Conservation (phyloP, 1,139 yeast genomes). For the Yamadazyma triangularis region DNA sequence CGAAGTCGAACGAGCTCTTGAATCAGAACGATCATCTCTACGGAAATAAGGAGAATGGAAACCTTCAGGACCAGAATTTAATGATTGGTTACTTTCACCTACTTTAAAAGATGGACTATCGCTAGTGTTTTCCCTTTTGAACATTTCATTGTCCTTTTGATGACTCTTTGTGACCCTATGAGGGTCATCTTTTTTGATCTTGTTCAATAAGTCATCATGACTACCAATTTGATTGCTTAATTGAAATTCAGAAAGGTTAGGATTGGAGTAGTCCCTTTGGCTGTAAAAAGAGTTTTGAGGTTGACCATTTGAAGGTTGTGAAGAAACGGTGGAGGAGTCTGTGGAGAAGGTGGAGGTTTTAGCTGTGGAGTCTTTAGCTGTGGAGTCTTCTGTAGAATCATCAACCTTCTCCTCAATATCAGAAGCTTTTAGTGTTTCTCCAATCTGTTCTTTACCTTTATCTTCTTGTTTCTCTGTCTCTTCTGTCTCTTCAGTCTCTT, state of each 20-base stretch:
- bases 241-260: constrained; percentile 46
- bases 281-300: background rate
- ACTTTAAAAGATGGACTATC: background rate
- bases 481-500: constrained; percentile 1
- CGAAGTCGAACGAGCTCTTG: constrained; percentile 25
- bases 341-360: background rate
- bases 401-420: constrained; percentile 1
- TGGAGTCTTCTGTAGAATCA: constrained; percentile 2
- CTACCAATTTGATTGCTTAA: constrained; percentile 36
- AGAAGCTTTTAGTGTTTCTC: too few relatives aligned
- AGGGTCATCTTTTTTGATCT: constrained; percentile 36
- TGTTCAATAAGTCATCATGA: constrained; percentile 33
- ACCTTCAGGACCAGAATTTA: constrained; percentile 14
- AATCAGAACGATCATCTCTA: constrained; percentile 21
- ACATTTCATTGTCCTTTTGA: constrained; percentile 8
- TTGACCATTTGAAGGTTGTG: background rate
- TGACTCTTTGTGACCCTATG: constrained; percentile 27
- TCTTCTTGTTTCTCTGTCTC: background rate
- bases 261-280: constrained; percentile 22
- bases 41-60: constrained; percentile 45
- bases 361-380: background rate
- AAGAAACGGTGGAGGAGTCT: background rate
- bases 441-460: background rate
- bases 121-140: constrained; percentile 2
- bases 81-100: background rate